Conservation (phyloP, 345 rosid genomes). For the Kernera saxatilis region DNA sequence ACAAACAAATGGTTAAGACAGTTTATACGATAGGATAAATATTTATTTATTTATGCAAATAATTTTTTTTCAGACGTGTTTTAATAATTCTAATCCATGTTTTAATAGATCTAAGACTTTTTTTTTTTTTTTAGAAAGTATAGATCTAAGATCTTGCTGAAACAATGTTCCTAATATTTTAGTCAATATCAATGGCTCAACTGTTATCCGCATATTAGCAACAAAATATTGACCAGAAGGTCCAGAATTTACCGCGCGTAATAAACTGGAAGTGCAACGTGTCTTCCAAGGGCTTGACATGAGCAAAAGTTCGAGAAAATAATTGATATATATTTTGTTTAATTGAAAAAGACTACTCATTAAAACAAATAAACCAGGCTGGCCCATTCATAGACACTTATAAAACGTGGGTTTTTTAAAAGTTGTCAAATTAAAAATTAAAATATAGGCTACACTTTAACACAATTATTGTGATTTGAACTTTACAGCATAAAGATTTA, state of each 20-base stretch:
- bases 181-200: background rate
- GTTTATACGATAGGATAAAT: background rate
- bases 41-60: background rate
- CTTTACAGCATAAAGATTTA: too few relatives aligned
- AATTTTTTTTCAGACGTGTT: too few relatives aligned
- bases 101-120: background rate
- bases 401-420: background rate
- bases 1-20: background rate
- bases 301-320: too few relatives aligned
- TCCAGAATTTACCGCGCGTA: too few relatives aligned
- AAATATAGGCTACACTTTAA: background rate
- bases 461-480: too few relatives aligned
- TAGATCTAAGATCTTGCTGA: background rate
- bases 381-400: background rate
- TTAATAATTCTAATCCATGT: too few relatives aligned
- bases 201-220: background rate
- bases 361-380: background rate
- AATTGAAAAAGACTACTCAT: background rate
- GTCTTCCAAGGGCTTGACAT: too few relatives aligned
- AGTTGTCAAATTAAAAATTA: too few relatives aligned
- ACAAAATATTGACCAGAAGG: too few relatives aligned
- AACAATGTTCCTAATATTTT: background rate
- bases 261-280: too few relatives aligned
- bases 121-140: too few relatives aligned
- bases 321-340: too few relatives aligned